Evolutionary conservation across 176 grass and related monocot genomes (phyloP).

Genomic region (Zizania latifolia): DNA sequence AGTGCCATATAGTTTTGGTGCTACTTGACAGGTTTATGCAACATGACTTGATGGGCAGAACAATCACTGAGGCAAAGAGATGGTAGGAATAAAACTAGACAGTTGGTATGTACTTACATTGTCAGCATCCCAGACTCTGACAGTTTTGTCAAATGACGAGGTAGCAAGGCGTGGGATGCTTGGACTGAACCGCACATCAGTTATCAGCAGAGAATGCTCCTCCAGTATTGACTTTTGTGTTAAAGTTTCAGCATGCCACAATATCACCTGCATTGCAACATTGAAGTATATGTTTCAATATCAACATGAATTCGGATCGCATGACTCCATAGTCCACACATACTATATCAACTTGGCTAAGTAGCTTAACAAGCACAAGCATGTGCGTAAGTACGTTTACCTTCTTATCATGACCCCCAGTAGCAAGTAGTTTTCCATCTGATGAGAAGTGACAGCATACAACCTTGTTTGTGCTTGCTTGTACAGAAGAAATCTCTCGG

Average conservation of each 20-base stretch:
- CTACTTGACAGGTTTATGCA: neutral
- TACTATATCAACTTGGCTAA: neutral
- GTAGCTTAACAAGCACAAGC: slow-evolving; percentile 9
- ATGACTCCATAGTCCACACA: neutral
- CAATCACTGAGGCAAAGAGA: neutral
- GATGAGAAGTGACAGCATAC: slow-evolving; percentile 91
- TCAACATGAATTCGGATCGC: neutral
- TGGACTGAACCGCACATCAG: slow-evolving; percentile 84
- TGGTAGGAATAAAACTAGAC: neutral
- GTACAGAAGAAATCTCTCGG: slow-evolving; percentile 48
- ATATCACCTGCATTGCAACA: slow-evolving; percentile 52
- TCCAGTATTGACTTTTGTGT: slow-evolving; percentile 72
- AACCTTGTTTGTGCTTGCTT: slow-evolving; percentile 72
- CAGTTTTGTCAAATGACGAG: slow-evolving; percentile 94
- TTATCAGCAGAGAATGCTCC: slow-evolving; percentile 72
- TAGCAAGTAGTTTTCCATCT: slow-evolving; percentile 88
- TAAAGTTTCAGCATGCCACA: slow-evolving; percentile 76
- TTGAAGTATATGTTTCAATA: neutral
- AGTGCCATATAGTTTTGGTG: neutral
- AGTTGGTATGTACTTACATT: slow-evolving; percentile 50
- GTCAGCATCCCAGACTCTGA: slow-evolving; percentile 78
- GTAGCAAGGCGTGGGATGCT: slow-evolving; percentile 62
- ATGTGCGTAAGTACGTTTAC: slow-evolving; percentile 19
- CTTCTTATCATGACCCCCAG: slow-evolving; percentile 97
- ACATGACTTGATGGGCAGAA: neutral